Evolutionary conservation across 2,329 filamentous ascomycete genomes (phyloP), one percentile per base, ranked within the genome.

Genomic region (Diaporthe sp.): DNA sequence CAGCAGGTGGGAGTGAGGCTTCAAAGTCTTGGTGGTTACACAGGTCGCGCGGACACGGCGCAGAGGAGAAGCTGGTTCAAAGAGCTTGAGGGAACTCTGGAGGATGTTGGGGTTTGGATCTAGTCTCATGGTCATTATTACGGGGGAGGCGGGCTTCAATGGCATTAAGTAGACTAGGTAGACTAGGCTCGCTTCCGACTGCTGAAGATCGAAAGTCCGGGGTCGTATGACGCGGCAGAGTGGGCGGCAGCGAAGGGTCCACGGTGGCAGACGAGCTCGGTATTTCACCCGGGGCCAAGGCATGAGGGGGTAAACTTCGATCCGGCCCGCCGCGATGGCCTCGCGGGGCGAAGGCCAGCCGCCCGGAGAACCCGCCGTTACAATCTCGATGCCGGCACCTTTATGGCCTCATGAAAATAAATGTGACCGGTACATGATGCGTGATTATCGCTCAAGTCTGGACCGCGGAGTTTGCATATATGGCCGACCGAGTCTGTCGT

Each of bases 201-300:
- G 46, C 62, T 68, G 62, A 68, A 68, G 62, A 68, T 53, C 22
- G 44, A 68, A 25, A 68, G 62, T 53, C 46, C 62, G 62, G 62
- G 62, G 62, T 68, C 62, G 62, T 68, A 68, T 68, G 62, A 68
- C 62, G 62, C 62, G 62, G 62, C 62, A 68, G 46, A 49, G 62
- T 44, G 62, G 62, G 62, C 62, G 62, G 62, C 62, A 68, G 51
- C 44, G 44, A 68, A 68, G 28, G 62, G 28, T 53, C 62, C 62
- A 68, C 62, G 62, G 62, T 68, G 62, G 62, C 62, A 68, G 44
- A 39, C 22, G 46, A 68, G 62, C 22, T 53, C 62, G 62, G 62
- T 68, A 68, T 68, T 68, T 68, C 62, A 37, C 44, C 44, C 19
- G 62, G 46, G 62, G 31, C 62, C 62, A 51, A 51, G 44, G 28